Evolutionary conservation across 2,329 filamentous ascomycete species (phyloP).

Genomic region (Cladobotryum protrusum): DNA sequence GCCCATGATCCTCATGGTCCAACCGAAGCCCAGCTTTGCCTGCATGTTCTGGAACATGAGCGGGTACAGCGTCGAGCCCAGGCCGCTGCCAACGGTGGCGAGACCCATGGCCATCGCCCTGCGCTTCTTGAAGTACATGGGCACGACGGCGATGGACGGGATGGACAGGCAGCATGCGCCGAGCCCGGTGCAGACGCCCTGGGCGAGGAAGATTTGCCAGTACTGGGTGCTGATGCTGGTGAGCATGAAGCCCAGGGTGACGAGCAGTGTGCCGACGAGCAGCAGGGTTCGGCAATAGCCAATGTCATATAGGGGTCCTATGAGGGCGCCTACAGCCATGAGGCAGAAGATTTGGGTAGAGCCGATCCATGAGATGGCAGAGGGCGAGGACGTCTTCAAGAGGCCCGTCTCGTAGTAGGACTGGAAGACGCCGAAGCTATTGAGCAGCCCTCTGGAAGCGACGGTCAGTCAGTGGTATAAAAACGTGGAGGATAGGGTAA

Average conservation of each 20-base stretch:
- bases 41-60: conserved; percentile 29
- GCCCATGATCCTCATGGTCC: conserved; percentile 29
- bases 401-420: conserved; percentile 26
- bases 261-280: conserved; percentile 27
- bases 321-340: conserved; percentile 33
- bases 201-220: conserved; percentile 36
- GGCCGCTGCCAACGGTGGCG: conserved; percentile 33
- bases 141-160: conserved; percentile 31
- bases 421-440: conserved; percentile 33
- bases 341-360: conserved; percentile 37
- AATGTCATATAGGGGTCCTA: conserved; percentile 37
- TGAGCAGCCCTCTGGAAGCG: conserved; percentile 24
- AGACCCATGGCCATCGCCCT: conserved; percentile 38
- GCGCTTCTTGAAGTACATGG: conserved; percentile 34
- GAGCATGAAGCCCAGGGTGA: conserved; percentile 39
- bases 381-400: conserved; percentile 20
- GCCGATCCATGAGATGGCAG: conserved; percentile 39
- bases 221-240: conserved; percentile 38
- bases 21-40: conserved; percentile 26
- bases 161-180: conserved; percentile 31
- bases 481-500: background rate
- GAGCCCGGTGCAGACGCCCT: conserved; percentile 33
- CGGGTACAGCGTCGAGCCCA: conserved; percentile 34
- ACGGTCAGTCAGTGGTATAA: background rate
- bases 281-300: conserved; percentile 36